Evolutionary conservation across 2,329 filamentous ascomycete species (phyloP), one percentile per base, ranked within the genome.

Genomic region (Sporothrix pallida): DNA sequence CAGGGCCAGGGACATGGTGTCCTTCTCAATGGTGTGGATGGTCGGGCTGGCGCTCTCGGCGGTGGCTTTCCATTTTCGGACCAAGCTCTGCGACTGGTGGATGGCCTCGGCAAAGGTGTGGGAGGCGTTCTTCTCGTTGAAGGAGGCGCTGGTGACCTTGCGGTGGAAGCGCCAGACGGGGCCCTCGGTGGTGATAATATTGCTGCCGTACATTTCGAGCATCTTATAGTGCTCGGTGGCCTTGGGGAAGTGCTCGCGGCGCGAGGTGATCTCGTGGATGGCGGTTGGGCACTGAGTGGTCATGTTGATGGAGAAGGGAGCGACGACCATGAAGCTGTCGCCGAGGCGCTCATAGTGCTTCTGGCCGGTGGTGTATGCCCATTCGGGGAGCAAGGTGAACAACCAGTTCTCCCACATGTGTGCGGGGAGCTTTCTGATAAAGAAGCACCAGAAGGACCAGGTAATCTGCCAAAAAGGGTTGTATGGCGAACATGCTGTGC

Each of bases 121-220:
- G 26, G 85, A 84, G 73, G 93, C 91, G 80, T 93, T 95, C 82
- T 87, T 90, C 83, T 95, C 93, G 73, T 91, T 93, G 81, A 95
- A 95, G 3, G 89, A 89, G 0, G 92, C 89, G 42, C 90, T 88
- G 0, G 90, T 91, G 60, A 90, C 87, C 81, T 92, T 93, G 75
- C 92, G 88, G 80, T 95, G 92, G 81, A 88, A 86, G 46, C 90
- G 89, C 93, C 92, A 95, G 42, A 87, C 81, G 0, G 84, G 79
- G 0, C 92, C 92, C 80, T 95, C 92, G 1, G 90, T 89, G 0
- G 89, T 89, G 26, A 95, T 82, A 1, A 95, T 86, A 79, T 93
- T 95, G 73, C 89, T 86, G 50, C 93, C 92, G 79, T 91, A 95
- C 26, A 92, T 83, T 65, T 89, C 86, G 44, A 93, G 82, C 15